Evolutionary conservation across 768 basidiomycete species (phyloP), one percentile per base, ranked within the genome.

Genomic region (Lyophyllum shimeji): DNA sequence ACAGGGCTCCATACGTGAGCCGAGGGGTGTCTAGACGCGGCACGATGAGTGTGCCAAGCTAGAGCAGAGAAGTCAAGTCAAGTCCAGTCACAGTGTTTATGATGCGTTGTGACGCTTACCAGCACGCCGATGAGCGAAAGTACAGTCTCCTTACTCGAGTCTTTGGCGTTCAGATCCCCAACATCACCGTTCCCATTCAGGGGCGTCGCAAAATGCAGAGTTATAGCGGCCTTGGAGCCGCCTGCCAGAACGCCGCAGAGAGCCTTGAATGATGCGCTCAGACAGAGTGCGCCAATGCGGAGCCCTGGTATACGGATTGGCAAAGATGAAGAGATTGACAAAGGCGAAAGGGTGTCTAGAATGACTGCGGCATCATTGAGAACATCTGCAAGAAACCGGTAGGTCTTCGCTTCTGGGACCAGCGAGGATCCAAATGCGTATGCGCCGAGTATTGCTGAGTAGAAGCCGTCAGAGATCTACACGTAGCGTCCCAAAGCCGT

Each of bases 121-220:
- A 89, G 63, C 81, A 87, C 84, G 18, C 87, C 87, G 1, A 84
- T 62, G 27, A 89, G 78, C 1, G 83, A 83, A 2, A 90, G 70
- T 0, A 88, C 82, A 0, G 87, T 89, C 68, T 89, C 86, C 58
- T 85, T 85, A 66, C 86, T 88, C 0, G 83, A 77, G 56, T 86
- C 86, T 63, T 90, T 90, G 1, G 86, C 87, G 55, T 83, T 87
- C 40, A 89, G 71, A 60, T 89, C 87, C 1, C 87, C 86, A 12
- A 89, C 73, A 59, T 89, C 87, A 4, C 86, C 86, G 40, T 74
- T 75, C 0, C 80, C 79, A 9, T 57, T 64, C 13, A 73, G 50
- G 1, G 84, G 79, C 3, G 77, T 79, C 0, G 85, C 81, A 60
- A 89, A 86, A 62, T 89, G 87, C 51, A 86, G 69, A 0, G 85